Evolutionary conservation across 805 yeast species (phyloP), one percentile per base, ranked within the genome.

Genomic region (Saccharomycopsis microspora): DNA sequence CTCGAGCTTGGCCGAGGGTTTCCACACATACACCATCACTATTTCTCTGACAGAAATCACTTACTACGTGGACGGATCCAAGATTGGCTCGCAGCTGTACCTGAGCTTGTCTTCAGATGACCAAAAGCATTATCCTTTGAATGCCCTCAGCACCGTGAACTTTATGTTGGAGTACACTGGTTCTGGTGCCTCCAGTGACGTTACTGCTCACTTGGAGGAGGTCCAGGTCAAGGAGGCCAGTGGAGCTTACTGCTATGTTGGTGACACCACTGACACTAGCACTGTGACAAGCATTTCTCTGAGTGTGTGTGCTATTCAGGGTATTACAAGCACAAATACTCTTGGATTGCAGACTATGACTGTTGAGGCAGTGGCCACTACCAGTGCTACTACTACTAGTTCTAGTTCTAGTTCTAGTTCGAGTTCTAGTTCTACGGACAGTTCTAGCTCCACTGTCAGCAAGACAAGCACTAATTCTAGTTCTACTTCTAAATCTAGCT

Each of bases 81-180:
- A 32, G 11, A 29, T 51, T 31, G 39, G 42, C 8, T 33, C 45
- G 11, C 35, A 47, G 29, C 39, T 47, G 36, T 42, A 45, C 33
- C 10, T 44, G 33, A 32, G 42, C 6, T 41, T 30, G 19, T 31
- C 44, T 38, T 29, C 28, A 32, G 31, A 3, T 27, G 40, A 19
- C 11, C 30, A 33, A 5, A 36, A 8, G 5, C 40, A 48, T 33
- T 51, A 43, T 27, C 54, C 54, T 10, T 39, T 32, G 9, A 45
- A 42, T 27, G 41, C 39, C 11, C 51, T 45, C 11, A 42, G 49
- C 10, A 48, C 51, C 33, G 33, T 51, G 7, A 51, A 51, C 39
- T 45, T 47, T 32, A 51, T 47, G 51, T 11, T 51, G 28, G 54
- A 51, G 38, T 28, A 36, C 10, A 39, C 40, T 31, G 19, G 19